Conservation (phyloP, 148 eudicot species). For the Rhododendron vialii region DNA sequence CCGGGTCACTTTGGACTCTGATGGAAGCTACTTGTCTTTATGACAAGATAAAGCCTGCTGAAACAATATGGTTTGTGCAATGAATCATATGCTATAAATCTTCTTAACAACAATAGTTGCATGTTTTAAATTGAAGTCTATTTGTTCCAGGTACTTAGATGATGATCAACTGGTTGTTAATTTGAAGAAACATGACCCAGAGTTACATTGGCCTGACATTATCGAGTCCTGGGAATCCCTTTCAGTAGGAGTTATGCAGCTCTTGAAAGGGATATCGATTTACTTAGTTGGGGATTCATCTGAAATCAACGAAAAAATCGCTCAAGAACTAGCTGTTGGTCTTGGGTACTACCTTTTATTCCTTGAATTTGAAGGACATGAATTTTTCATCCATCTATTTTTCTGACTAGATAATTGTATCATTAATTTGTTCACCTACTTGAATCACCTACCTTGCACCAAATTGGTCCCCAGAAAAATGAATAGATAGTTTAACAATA, state of each 20-base stretch:
- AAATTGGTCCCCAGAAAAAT: background rate
- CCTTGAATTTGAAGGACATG: background rate
- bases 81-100: background rate
- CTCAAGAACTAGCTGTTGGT: conserved; percentile 82
- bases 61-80: conserved; percentile 79
- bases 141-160: conserved; percentile 67
- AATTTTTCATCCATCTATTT: background rate
- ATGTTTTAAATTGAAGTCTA: conserved; percentile 6
- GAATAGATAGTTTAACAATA: background rate
- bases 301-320: conserved; percentile 71
- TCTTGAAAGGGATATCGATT: conserved; percentile 75
- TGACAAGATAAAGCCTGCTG: conserved; percentile 79
- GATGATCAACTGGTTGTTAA: conserved; percentile 74
- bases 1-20: conserved; percentile 50
- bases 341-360: conserved; percentile 48
- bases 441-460: background rate
- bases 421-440: background rate
- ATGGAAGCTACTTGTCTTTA: conserved; percentile 69
- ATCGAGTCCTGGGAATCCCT: conserved; percentile 94
- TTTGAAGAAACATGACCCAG: conserved; percentile 82
- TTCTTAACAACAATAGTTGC: background rate
- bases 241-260: conserved; percentile 59
- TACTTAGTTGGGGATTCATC: conserved; percentile 82
- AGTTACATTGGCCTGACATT: conserved; percentile 87
- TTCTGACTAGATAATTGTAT: background rate